phyloP scores from a whole-genome alignment of 345 rosid species.

The Eucalyptus guilfoylei region DNA sequence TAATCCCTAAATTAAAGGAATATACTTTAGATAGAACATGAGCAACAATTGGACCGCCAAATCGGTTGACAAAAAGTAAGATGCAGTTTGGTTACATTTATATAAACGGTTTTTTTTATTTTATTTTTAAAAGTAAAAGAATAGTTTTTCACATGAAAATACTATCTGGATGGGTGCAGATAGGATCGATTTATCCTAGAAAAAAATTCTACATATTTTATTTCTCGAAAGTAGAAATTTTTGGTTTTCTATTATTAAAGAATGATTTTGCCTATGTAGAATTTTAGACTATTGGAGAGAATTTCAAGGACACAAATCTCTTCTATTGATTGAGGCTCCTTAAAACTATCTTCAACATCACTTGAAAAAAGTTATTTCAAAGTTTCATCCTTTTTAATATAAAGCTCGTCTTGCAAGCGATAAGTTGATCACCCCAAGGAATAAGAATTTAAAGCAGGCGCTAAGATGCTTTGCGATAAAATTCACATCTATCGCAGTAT shows the following conservation, averaged over 20 bases:
- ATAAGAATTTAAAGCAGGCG: neutral
- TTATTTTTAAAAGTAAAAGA: neutral
- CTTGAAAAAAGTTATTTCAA: neutral
- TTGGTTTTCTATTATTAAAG: neutral
- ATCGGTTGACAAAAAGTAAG: neutral
- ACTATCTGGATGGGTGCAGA: neutral
- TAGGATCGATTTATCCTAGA: neutral
- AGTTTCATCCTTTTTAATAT: neutral
- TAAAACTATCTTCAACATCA: neutral
- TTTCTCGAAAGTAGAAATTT: neutral
- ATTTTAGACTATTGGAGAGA: neutral
- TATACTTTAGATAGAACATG: neutral
- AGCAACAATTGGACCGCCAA: neutral
- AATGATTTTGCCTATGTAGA: neutral
- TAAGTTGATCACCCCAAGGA: neutral
- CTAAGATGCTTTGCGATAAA: neutral
- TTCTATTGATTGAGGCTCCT: neutral
- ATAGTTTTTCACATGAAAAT: neutral
- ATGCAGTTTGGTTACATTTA: neutral
- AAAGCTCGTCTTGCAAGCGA: neutral
- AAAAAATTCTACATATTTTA: neutral
- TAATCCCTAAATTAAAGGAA: neutral
- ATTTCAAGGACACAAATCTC: neutral
- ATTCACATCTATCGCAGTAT: neutral
- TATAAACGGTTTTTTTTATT: too few species aligned